These are phyloP conservation scores for Metschnikowia arizonensis DNA, from an alignment of 805 yeast genomes.

Conservation along the genomic window DNA sequence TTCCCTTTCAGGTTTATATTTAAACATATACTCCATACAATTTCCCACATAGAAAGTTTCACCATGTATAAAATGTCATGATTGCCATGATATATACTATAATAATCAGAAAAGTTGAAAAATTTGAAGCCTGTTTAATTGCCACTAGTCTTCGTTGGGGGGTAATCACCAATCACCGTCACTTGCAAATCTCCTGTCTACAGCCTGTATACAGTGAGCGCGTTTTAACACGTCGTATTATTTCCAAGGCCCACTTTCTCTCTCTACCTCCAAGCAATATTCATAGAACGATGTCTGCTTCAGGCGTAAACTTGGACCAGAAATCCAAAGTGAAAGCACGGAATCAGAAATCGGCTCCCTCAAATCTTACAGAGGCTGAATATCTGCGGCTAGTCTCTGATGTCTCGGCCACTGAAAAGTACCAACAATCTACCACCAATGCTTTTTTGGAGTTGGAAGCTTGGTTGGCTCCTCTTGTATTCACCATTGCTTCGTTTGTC, in stretches of 20 bases:
- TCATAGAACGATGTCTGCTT: conserved; percentile 15
- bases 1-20: too few species aligned
- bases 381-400: conserved; percentile 7
- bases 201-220: conserved; percentile 3
- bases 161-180: too few species aligned
- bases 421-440: conserved; percentile 13
- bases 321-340: conserved; percentile 6
- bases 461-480: conserved; percentile 51
- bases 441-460: conserved; percentile 32
- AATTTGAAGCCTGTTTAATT: too few species aligned
- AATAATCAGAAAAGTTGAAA: too few species aligned
- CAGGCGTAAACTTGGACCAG: conserved; percentile 13
- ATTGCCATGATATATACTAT: too few species aligned
- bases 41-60: too few species aligned
- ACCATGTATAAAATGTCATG: too few species aligned
- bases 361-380: not conserved
- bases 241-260: not conserved
- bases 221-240: conserved; percentile 7
- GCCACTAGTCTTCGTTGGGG: too few species aligned
- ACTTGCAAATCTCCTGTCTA: too few species aligned
- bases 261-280: conserved; percentile 1
- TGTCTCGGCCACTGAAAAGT: conserved; percentile 16
- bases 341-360: conserved; percentile 1
- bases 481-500: conserved; percentile 66
- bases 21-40: too few species aligned